phyloP scores from a whole-genome alignment of 495 filamentous ascomycete species.

The Lindgomyces ingoldianus region DNA sequence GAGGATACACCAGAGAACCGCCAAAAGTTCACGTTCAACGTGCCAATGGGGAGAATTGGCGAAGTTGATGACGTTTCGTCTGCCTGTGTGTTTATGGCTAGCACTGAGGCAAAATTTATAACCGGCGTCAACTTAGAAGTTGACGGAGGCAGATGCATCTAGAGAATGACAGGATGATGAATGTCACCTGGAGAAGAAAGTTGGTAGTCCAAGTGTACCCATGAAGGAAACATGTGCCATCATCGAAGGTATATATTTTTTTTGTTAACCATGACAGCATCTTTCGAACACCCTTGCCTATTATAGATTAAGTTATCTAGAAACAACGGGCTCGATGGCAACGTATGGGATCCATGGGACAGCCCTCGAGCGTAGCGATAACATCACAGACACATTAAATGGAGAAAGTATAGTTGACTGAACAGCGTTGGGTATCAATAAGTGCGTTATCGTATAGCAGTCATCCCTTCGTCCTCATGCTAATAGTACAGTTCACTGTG shows the following conservation, averaged over 20 bases:
- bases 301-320: too few species aligned
- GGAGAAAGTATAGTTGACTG: too few species aligned
- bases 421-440: slow-evolving; percentile 28
- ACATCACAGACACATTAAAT: too few species aligned
- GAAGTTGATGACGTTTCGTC: slow-evolving; percentile 67
- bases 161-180: not conserved
- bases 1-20: slow-evolving; percentile 69
- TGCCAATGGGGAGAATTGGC: slow-evolving; percentile 65
- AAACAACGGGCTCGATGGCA: too few species aligned
- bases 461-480: slow-evolving; percentile 14
- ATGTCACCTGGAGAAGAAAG: not conserved
- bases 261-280: too few species aligned
- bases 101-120: slow-evolving; percentile 67
- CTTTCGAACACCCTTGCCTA: too few species aligned
- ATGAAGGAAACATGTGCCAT: too few species aligned
- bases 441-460: slow-evolving; percentile 25
- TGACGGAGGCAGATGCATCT: slow-evolving; percentile 54
- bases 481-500: slow-evolving; percentile 14
- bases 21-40: slow-evolving; percentile 64
- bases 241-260: too few species aligned
- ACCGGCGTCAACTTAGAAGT: slow-evolving; percentile 67
- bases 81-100: slow-evolving; percentile 66
- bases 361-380: too few species aligned
- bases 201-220: not conserved
- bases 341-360: too few species aligned